Evolutionary conservation across 306 rosid species (phyloP), one percentile per base, ranked within the genome.

Genomic region (Vicia faba): DNA sequence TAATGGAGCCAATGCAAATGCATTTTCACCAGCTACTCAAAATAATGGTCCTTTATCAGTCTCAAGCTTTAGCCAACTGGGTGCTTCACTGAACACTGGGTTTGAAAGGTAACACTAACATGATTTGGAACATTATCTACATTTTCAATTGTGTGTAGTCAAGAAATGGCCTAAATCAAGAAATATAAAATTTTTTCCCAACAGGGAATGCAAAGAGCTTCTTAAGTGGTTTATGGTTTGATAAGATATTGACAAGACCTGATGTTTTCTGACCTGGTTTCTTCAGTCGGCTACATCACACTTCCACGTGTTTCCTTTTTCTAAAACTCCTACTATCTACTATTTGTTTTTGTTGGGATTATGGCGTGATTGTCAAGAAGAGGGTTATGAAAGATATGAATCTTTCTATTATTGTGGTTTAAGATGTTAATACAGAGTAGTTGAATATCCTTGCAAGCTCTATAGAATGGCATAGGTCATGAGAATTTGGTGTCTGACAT

Each of bases 51-150:
- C 91, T 75, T 76, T 87, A 40, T 79, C 88, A 20, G 86, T 89
- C 75, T 85, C 98, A 13, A 92, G 95, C 78, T 92, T 92, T 79
- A 84, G 89, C 70, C 95, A 92, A 78, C 71, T 87, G 28, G 85
- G 92, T 53, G 51, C 92, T 64, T 78, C 92, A 59, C 75, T 78
- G 59, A 92, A 78, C 67, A 5, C 11, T 44, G 88, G 84, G 29
- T 68, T 55, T 65, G 92, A 75, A 64, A 87, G 95, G 92, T 73
- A 85, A 50, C 19, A 28, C 15, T 50, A 14, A 20, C 51, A 33
- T 31, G 60, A 41, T 72, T 8, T 13, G 20, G 68, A 65, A 1
- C 15, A 31, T 66, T 59, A 40, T 66, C 46, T 35, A 6, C 23
- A 10, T 66, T 68, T 38, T 72, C 28, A 59, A 20, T 65, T 64